Evolutionary conservation across 208 protist genomes (phyloP).

Genomic region (Acanthamoeba lugdunensis): DNA sequence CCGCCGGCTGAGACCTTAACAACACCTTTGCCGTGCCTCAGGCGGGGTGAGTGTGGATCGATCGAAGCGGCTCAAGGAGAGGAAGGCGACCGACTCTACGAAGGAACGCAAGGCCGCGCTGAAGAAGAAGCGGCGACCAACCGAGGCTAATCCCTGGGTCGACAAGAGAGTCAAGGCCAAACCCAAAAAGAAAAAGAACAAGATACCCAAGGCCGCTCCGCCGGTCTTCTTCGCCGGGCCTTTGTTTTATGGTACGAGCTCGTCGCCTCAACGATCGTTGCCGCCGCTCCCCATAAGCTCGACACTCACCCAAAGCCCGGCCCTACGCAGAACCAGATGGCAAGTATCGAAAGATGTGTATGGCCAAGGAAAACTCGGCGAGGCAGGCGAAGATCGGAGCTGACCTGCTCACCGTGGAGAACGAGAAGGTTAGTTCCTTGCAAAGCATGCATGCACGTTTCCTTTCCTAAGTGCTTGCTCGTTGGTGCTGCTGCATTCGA

Average conservation of each 20-base stretch:
- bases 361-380: conserved; percentile 76
- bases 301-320: background rate
- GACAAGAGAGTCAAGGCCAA: conserved; percentile 14
- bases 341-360: conserved; percentile 75
- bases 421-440: conserved; percentile 8
- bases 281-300: background rate
- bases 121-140: conserved; percentile 57
- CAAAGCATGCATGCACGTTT: too few relatives aligned
- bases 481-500: background rate
- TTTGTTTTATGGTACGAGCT: conserved; percentile 45
- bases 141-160: conserved; percentile 21
- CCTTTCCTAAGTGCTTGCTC: background rate
- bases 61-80: conserved; percentile 46
- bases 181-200: conserved; percentile 39
- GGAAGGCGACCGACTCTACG: background rate
- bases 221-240: conserved; percentile 48
- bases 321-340: conserved; percentile 41
- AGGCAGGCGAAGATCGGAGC: conserved; percentile 66
- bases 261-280: background rate
- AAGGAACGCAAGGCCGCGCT: background rate
- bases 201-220: conserved; percentile 10
- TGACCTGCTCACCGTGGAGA: conserved; percentile 37
- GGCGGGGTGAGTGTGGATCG: conserved; percentile 15
- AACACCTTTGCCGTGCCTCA: background rate
- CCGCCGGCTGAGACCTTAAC: background rate